These are phyloP conservation scores for Trichoderma koningiopsis DNA, from an alignment of 2,329 filamentous ascomycete species.

Conservation along the genomic window DNA sequence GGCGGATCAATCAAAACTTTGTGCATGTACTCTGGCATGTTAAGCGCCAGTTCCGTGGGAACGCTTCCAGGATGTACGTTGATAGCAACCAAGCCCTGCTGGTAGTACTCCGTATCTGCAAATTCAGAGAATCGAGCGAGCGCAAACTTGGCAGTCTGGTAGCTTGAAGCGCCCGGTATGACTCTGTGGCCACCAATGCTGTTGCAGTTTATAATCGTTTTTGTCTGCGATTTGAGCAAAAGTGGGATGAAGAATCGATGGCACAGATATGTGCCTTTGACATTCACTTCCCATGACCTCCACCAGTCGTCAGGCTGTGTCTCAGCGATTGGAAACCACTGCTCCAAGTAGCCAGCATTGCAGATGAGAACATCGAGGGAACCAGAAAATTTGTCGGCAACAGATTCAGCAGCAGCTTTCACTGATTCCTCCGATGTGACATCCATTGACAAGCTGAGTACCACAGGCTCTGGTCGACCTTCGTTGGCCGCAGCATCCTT, in stretches of 20 bases:
- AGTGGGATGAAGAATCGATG: slow-evolving; percentile 52
- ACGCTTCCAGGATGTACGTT: slow-evolving; percentile 45
- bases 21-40: slow-evolving; percentile 4
- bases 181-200: slow-evolving; percentile 6
- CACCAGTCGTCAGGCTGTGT: slow-evolving; percentile 48
- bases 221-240: not conserved
- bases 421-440: slow-evolving; percentile 41
- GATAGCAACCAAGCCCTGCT: slow-evolving; percentile 45
- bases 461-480: slow-evolving; percentile 30
- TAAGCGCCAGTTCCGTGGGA: slow-evolving; percentile 39
- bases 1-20: not conserved
- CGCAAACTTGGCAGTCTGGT: slow-evolving; percentile 53
- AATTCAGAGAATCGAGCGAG: slow-evolving; percentile 53
- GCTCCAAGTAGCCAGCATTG: slow-evolving; percentile 48
- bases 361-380: slow-evolving; percentile 49
- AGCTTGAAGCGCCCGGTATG: slow-evolving; percentile 35
- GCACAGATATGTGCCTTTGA: slow-evolving; percentile 50
- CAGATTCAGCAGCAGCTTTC: slow-evolving; percentile 33
- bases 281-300: slow-evolving; percentile 40
- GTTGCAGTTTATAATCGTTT: slow-evolving; percentile 13
- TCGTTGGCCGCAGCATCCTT: slow-evolving; percentile 35
- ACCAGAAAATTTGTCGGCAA: slow-evolving; percentile 30
- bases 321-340: slow-evolving; percentile 41
- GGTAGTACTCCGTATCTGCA: slow-evolving; percentile 48
- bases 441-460: slow-evolving; percentile 47